Evolutionary conservation across 768 basidiomycete genomes (phyloP), one percentile per base, ranked within the genome.

Genomic region (Tylopilus rubrobrunneus): DNA sequence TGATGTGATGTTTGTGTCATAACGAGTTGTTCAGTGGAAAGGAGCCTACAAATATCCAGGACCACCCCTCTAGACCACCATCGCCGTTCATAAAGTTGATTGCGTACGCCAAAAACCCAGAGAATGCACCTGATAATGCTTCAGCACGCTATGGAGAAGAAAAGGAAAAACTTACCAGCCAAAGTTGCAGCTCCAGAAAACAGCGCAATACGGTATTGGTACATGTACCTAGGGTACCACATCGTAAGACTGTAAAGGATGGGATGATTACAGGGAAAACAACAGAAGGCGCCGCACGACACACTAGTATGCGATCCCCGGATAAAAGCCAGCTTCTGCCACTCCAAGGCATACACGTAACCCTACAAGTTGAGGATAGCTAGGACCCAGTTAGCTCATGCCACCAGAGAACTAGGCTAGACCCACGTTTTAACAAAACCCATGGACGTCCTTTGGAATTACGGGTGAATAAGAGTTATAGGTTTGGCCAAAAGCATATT

Each of bases 181-280:
- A 52, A 3, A 15, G 36, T 52, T 19, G 51, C 51, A 17, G 51
- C 51, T 8, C 43, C 51, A 11, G 51, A 45, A 39, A 52, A 52
- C 27, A 52, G 51, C 7, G 51, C 51, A 45, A 52, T 11, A 21
- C 51, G 51, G 28, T 45, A 52, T 45, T 40, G 51, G 36, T 45
- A 52, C 51, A 52, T 52, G 28, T 37, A 52, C 44, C 36, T 45
- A 27, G 51, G 51, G 36, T 52, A 52, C 51, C 44, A 52, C 51
- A 52, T 45, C 10, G 51, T 37, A 17, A 52, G 25, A 33, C 51
- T 52, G 28, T 19, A 19, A 23, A 29, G 0, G 1, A 45, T 15
- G 36, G 29, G 19, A 17, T 17, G 5, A 5, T 39, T 33, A 19
- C 27, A 6, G 10, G 33, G 10, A 19, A 9, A 14, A 7, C 4